Base-by-base conservation (phyloP, 192 early-diverging fungal species). In the Umbelopsis ramanniana region DNA sequence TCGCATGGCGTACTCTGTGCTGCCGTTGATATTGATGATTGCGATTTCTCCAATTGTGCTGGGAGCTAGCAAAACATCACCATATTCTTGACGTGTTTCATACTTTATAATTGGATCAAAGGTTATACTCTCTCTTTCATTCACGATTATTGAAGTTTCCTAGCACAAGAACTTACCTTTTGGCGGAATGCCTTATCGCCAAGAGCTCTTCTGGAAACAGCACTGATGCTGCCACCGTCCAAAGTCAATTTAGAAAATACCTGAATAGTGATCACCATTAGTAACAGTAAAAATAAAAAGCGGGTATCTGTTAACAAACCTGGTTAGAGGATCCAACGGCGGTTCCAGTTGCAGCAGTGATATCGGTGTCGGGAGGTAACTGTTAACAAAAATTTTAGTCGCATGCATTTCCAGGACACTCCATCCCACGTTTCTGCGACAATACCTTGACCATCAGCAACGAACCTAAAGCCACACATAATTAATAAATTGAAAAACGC, bases 11-110 rank as follows among this genome's bases (percentile, higher is more conserved):
- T 89, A 87, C 54, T 88, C 88, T 9, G 81, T 76, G 0, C 74
- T 74, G 14, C 86, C 87, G 21, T 83, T 77, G 69, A 92, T 75
- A 17, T 85, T 76, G 50, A 93, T 84, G 0, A 85, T 85, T 2
- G 84, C 83, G 68, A 92, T 87, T 38, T 89, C 92, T 45, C 89
- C 88, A 48, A 90, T 83, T 22, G 76, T 70, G 21, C 76, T 75
- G 10, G 93, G 90, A 5, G 88, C 88, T 46, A 94, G 66, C 54
- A 93, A 78, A 9, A 92, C 82, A 70, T 93, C 92, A 35, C 90
- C 91, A 19, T 90, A 71, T 7, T 50, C 26, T 1, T 71, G 57
- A 3, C 79, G 67, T 5, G 92, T 94, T 11, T 80, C 82, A 33
- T 90, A 87, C 87, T 90, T 72, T 21, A 29, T 29, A 29, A 29